Evolutionary conservation across 2,329 filamentous ascomycete species (phyloP), one percentile per base, ranked within the genome.

Genomic region (Ilyonectria destructans): DNA sequence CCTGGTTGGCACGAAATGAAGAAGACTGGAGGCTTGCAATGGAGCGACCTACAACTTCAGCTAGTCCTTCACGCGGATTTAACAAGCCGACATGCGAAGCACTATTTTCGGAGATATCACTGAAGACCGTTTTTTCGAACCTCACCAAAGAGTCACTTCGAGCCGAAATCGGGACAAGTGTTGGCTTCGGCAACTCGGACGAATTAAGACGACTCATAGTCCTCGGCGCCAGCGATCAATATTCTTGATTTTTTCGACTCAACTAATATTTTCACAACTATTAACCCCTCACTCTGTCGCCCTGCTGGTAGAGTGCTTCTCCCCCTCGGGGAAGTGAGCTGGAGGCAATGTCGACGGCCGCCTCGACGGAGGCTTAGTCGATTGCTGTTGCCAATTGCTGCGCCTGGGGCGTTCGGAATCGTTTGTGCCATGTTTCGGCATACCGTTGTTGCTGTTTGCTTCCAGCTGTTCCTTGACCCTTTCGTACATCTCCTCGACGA

Each of bases 401-500:
- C 17, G 40, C 17, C n/a, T 43, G 7, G 40, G 40, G 3, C 40
- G 40, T 8, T 43, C 40, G 15, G 40, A 8, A 17, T 43, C 17
- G 40, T 7, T n/a, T n/a, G 40, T 8, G 6, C 26, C 26, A 26
- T 15, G 40, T 15, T 29, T 65, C 29, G 46, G 55, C 3, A n/a
- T n/a, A 3, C 48, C 62, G 1, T 48, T 29, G 19, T 29, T 59
- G 17, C 49, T 49, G 19, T 40, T 49, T 3, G 40, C 62, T 9
- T 65, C 62, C 40, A 65, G n/a, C n/a, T 40, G 35, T 13, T 40
- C 37, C 49, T 65, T 65, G 2, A 55, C 49, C 17, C 31, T 43
- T 8, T 59, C 56, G 9, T 65, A 65, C 62, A 65, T 65, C 19
- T 65, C 62, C 12, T 65, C 62, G 9, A 65, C 56, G 17, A 65